Conservation (phyloP, 139 green algal genomes). For the Picochlorum sp. region DNA sequence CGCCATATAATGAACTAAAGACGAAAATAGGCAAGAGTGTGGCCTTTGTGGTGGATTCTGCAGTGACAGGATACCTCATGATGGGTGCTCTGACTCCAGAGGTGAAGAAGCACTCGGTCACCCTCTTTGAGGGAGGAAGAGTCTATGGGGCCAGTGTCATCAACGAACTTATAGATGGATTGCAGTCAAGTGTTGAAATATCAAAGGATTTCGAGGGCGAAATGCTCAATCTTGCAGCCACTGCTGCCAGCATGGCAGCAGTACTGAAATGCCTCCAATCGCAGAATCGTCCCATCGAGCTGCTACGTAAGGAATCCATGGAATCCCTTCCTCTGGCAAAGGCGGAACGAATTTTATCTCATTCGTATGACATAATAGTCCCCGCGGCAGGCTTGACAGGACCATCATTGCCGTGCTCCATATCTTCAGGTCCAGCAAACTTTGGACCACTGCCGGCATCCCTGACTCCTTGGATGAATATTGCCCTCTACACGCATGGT, state of each 20-base stretch:
- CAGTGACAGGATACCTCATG: constrained; percentile 83
- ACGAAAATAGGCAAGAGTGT: constrained; percentile 28
- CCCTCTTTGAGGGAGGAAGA: constrained; percentile 76
- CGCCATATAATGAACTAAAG: constrained; percentile 2
- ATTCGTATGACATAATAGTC: constrained; percentile 65
- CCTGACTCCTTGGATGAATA: constrained; percentile 63
- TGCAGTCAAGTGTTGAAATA: constrained; percentile 38
- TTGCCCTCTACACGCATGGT: constrained; percentile 52
- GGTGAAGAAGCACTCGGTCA: constrained; percentile 37
- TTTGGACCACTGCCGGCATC: constrained; percentile 53
- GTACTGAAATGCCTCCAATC: constrained; percentile 36
- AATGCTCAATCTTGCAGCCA: constrained; percentile 47
- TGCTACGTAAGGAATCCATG: constrained; percentile 76
- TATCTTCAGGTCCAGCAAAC: constrained; percentile 37
- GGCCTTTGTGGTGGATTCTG: constrained; percentile 82
- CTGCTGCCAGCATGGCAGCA: constrained; percentile 35
- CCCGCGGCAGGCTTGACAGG: constrained; percentile 60
- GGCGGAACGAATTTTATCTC: constrained; percentile 49
- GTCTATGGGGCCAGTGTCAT: constrained; percentile 66
- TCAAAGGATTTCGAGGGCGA: constrained; percentile 64
- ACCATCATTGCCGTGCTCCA: constrained; percentile 51
- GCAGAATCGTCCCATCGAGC: constrained; percentile 47
- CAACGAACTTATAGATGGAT: constrained; percentile 51
- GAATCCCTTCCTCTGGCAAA: constrained; percentile 45
- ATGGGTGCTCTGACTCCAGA: constrained; percentile 69